Conservation (phyloP, 345 rosid genomes). For the Lepidium africanum region DNA sequence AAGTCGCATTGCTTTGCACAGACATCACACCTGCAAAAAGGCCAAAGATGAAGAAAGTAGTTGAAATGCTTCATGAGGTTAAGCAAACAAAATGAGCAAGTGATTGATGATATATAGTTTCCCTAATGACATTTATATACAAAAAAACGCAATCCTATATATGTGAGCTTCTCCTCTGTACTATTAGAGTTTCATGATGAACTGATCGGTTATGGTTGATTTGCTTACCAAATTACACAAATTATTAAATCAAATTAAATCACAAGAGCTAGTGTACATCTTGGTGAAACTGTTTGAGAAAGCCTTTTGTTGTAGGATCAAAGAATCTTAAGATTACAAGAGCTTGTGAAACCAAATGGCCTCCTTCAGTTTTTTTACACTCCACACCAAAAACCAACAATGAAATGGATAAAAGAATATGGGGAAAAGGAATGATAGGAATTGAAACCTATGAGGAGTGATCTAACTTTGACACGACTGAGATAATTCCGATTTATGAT, state of each 20-base stretch:
- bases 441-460: constrained; percentile 12
- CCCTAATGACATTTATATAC: constrained; percentile 11
- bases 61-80: constrained; percentile 85
- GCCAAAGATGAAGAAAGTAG: constrained; percentile 88
- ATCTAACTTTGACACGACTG: constrained; percentile 1
- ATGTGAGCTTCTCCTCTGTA: constrained; percentile 10
- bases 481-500: constrained; percentile 4
- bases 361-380: neutral
- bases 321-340: constrained; percentile 13
- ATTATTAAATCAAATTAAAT: neutral
- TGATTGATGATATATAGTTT: neutral
- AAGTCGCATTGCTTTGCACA: constrained; percentile 81
- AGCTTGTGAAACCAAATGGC: constrained; percentile 2
- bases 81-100: constrained; percentile 35
- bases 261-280: constrained; percentile 4
- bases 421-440: neutral
- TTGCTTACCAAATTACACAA: neutral
- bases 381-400: constrained; percentile 17
- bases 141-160: constrained; percentile 4
- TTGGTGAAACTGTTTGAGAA: neutral
- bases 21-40: constrained; percentile 64
- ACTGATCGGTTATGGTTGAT: neutral
- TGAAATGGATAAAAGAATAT: constrained; percentile 21
- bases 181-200: constrained; percentile 9
- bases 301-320: neutral